phyloP scores from a whole-genome alignment of 805 yeast genomes.

The Zygoascus flipseniorum region DNA sequence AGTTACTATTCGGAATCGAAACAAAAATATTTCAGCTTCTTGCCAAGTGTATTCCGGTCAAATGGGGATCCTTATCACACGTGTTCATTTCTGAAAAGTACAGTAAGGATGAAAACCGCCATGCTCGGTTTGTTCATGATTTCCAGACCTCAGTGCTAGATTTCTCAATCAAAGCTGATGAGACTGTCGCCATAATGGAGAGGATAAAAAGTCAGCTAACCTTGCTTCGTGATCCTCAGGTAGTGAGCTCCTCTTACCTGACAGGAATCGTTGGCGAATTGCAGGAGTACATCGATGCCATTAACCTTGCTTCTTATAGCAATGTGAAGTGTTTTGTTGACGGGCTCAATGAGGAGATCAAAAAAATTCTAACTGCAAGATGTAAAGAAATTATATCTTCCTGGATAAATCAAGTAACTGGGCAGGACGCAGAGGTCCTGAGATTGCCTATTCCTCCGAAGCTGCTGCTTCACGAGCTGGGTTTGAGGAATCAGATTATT shows the following conservation, averaged over 20 bases:
- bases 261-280: conserved; percentile 12
- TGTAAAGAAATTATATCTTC: conserved; percentile 15
- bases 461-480: conserved; percentile 19
- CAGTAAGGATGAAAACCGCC: conserved; percentile 25
- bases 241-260: neutral
- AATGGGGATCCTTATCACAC: conserved; percentile 37
- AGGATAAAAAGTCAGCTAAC: neutral
- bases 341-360: conserved; percentile 29
- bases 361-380: conserved; percentile 24
- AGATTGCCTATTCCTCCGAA: conserved; percentile 3
- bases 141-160: conserved; percentile 29
- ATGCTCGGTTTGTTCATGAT: conserved; percentile 25
- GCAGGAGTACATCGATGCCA: conserved; percentile 31
- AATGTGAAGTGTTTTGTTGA: conserved; percentile 29
- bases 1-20: conserved; percentile 18
- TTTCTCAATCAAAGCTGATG: conserved; percentile 27
- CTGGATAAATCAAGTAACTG: conserved; percentile 19
- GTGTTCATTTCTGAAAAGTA: conserved; percentile 4
- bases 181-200: conserved; percentile 22
- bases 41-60: conserved; percentile 29
- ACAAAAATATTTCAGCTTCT: conserved; percentile 21
- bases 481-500: conserved; percentile 22
- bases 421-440: neutral
- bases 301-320: conserved; percentile 32
- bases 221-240: neutral